A percentile compares a stretch with the other conserved stretches of the same genome.
phyloP scores from a whole-genome alignment of 768 basidiomycete genomes.

The Naganishia friedmannii region DNA sequence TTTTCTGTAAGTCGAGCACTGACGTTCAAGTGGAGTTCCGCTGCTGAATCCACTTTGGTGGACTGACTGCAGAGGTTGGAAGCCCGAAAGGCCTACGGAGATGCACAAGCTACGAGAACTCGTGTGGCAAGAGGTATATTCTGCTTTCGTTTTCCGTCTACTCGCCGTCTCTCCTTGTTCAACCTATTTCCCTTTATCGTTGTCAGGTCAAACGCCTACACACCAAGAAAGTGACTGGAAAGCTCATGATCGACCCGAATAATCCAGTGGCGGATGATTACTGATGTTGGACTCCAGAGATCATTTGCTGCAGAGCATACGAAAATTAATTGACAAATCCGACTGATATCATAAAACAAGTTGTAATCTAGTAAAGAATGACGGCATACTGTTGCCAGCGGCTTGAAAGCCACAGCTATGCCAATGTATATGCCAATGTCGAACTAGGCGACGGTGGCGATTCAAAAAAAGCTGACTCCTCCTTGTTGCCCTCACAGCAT shows the following conservation, averaged over 20 bases:
- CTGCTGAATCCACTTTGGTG: background rate
- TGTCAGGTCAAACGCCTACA: slow-evolving; percentile 30
- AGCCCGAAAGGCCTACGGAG: slow-evolving; percentile 47
- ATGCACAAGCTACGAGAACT: slow-evolving; percentile 45
- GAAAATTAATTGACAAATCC: no score
- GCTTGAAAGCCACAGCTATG: no score
- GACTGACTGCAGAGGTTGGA: slow-evolving; percentile 40
- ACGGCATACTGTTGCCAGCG: no score
- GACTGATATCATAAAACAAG: no score
- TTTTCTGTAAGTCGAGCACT: slow-evolving; percentile 39
- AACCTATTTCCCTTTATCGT: background rate
- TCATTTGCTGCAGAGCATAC: no score
- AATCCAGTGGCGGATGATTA: background rate
- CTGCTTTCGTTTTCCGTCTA: background rate
- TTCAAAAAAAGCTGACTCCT: no score
- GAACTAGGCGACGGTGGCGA: no score
- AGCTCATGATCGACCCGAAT: slow-evolving; percentile 27
- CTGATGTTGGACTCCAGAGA: background rate
- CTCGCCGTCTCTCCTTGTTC: background rate
- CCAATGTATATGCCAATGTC: no score
- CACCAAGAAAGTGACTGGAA: slow-evolving; percentile 26
- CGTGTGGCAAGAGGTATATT: slow-evolving; percentile 50
- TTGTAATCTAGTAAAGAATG: no score
- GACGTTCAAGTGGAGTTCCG: background rate
- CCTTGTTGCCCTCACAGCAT: no score